A percentile compares a stretch with the other conserved stretches of the same genome.
These are phyloP conservation scores for Pseudomonodictys pantanalensis DNA, from an alignment of 495 filamentous ascomycete genomes.

Conservation along the genomic window DNA sequence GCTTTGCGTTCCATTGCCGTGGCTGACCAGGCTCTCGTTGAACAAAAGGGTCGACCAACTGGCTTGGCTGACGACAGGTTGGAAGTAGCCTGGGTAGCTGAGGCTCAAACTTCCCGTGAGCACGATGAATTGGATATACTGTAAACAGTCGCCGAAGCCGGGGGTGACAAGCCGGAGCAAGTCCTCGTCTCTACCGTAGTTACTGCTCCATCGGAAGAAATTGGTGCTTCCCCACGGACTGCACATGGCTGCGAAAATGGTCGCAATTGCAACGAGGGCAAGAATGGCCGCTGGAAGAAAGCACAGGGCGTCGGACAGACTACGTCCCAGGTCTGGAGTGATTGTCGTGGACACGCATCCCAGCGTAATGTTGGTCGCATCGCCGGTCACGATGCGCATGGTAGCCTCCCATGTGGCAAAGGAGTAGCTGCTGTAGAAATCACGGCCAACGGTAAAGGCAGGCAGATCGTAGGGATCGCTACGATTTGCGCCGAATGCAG, in stretches of 20 bases:
- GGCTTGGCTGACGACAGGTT: constrained; percentile 80
- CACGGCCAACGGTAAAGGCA: constrained; percentile 71
- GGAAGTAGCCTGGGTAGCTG: constrained; percentile 90
- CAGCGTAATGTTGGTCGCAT: constrained; percentile 56
- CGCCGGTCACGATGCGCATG: constrained; percentile 71
- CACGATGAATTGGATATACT: constrained; percentile 93
- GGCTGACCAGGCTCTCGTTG: constrained; percentile 81
- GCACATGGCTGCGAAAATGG: constrained; percentile 75
- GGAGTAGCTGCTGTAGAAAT: constrained; percentile 75
- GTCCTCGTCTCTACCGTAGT: constrained; percentile 92
- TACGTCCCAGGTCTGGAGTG: constrained; percentile 72
- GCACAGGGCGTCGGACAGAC: constrained; percentile 63
- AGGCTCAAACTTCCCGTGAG: constrained; percentile 81
- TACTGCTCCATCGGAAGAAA: constrained; percentile 89
- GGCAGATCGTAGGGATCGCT: constrained; percentile 55
- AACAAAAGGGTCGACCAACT: constrained; percentile 91
- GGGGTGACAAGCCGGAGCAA: constrained; percentile 89
- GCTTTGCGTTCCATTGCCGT: constrained; percentile 58
- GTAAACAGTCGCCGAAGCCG: constrained; percentile 93
- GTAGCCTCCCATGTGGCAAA: constrained; percentile 76
- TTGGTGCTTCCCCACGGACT: constrained; percentile 93
- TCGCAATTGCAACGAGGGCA: constrained; percentile 75
- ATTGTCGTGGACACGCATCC: constrained; percentile 77
- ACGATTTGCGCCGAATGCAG: constrained; percentile 60
- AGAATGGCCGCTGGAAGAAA: constrained; percentile 78